phyloP scores from a whole-genome alignment of 2,329 filamentous ascomycete genomes.

The Pyrenophora graminea region DNA sequence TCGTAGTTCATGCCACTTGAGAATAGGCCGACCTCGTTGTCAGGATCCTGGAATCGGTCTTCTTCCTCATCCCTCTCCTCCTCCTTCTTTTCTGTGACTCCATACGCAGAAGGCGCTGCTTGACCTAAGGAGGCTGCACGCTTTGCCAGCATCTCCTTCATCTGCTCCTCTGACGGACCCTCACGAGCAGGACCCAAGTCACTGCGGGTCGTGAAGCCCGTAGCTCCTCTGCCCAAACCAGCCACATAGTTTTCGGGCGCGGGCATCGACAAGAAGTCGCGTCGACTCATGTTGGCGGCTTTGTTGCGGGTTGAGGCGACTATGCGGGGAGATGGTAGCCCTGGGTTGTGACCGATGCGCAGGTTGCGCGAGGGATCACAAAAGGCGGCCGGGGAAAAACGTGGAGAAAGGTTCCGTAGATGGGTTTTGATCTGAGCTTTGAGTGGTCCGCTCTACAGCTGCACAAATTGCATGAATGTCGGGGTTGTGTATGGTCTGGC shows the following conservation, averaged over 20 bases:
- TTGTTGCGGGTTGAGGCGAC: neutral
- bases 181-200: constrained; percentile 94
- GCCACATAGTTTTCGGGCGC: constrained; percentile 72
- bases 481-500: neutral
- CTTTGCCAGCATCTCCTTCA: constrained; percentile 95
- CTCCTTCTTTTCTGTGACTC: constrained; percentile 69
- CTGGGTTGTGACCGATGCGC: neutral
- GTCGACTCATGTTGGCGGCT: constrained; percentile 60
- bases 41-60: constrained; percentile 89
- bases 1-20: constrained; percentile 89
- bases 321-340: neutral
- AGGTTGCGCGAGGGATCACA: neutral
- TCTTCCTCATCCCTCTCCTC: constrained; percentile 75
- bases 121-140: constrained; percentile 80
- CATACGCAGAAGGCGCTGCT: constrained; percentile 73
- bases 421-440: too few species aligned
- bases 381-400: neutral
- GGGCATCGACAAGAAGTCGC: constrained; percentile 88
- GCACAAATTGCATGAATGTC: neutral
- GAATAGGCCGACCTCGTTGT: constrained; percentile 95
- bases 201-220: constrained; percentile 95
- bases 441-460: too few species aligned
- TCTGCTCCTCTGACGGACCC: constrained; percentile 95
- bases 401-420: neutral
- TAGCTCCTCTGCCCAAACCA: constrained; percentile 95